Conservation (phyloP, 2,329 filamentous ascomycete species). For the Microsporum ferrugineum region DNA sequence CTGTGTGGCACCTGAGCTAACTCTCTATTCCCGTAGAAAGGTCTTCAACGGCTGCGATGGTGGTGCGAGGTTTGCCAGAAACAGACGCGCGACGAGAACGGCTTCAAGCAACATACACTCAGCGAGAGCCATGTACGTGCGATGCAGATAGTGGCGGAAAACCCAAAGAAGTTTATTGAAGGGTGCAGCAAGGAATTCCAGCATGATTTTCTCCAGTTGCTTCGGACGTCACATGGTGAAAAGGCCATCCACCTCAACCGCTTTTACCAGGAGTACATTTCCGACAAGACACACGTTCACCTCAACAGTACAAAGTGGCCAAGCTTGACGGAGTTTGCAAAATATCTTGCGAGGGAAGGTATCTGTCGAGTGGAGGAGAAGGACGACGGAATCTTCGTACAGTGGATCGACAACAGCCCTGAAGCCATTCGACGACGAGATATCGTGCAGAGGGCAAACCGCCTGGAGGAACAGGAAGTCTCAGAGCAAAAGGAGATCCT, state of each 20-base stretch:
- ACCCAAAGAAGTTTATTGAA: slow-evolving; percentile 72
- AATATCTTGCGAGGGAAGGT: slow-evolving; percentile 72
- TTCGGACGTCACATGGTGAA: slow-evolving; percentile 71
- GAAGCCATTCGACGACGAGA: slow-evolving; percentile 73
- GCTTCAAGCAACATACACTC: slow-evolving; percentile 75
- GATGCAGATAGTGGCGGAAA: slow-evolving; percentile 76
- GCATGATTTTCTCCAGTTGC: slow-evolving; percentile 62
- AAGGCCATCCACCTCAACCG: slow-evolving; percentile 2
- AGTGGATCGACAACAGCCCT: slow-evolving; percentile 85
- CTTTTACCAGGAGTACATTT: slow-evolving; percentile 66
- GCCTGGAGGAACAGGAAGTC: slow-evolving; percentile 69
- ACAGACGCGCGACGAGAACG: slow-evolving; percentile 75
- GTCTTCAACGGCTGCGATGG: slow-evolving; percentile 53
- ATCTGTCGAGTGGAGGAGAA: slow-evolving; percentile 85
- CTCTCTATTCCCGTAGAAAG: neutral
- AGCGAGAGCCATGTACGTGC: slow-evolving; percentile 80
- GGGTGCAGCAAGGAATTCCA: slow-evolving; percentile 73
- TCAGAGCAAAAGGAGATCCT: slow-evolving; percentile 75
- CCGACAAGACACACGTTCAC: slow-evolving; percentile 76
- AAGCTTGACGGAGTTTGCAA: slow-evolving; percentile 79
- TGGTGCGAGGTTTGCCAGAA: slow-evolving; percentile 77
- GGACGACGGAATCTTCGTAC: slow-evolving; percentile 68
- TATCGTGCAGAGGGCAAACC: slow-evolving; percentile 75
- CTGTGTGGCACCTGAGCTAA: neutral
- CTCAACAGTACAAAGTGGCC: slow-evolving; percentile 91